phyloP scores from a whole-genome alignment of 805 yeast genomes.

The Yamadazyma akitaensis region DNA sequence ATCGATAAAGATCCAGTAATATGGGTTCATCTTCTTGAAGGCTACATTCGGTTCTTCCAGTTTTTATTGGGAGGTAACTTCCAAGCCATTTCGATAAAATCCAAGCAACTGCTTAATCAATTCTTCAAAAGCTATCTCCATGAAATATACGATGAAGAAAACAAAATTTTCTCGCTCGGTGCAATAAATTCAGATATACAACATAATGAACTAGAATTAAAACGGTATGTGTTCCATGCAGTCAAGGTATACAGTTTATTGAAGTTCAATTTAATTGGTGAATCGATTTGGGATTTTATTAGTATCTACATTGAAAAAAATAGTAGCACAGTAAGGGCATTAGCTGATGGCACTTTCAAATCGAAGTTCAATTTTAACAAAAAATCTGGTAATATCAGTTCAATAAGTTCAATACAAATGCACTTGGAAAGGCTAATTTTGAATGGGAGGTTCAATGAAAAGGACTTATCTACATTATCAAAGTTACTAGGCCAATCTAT shows the following conservation, averaged over 20 bases:
- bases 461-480: slow-evolving; percentile 47
- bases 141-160: slow-evolving; percentile 61
- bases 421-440: slow-evolving; percentile 47
- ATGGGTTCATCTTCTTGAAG: slow-evolving; percentile 70
- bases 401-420: slow-evolving; percentile 48
- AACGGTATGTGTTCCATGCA: slow-evolving; percentile 49
- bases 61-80: slow-evolving; percentile 41
- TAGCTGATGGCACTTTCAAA: slow-evolving; percentile 54
- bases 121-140: slow-evolving; percentile 56
- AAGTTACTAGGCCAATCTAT: slow-evolving; percentile 42
- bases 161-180: slow-evolving; percentile 64
- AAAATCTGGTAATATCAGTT: slow-evolving; percentile 48
- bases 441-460: slow-evolving; percentile 42
- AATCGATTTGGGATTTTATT: slow-evolving; percentile 62
- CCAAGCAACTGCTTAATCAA: slow-evolving; percentile 54
- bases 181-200: slow-evolving; percentile 67
- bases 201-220: slow-evolving; percentile 46
- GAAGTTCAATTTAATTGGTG: slow-evolving; percentile 56
- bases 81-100: slow-evolving; percentile 44
- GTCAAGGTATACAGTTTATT: slow-evolving; percentile 52
- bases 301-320: slow-evolving; percentile 49
- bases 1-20: slow-evolving; percentile 82
- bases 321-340: slow-evolving; percentile 42
- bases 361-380: slow-evolving; percentile 46
- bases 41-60: slow-evolving; percentile 53